Evolutionary conservation across 2,329 filamentous ascomycete species (phyloP).

Genomic region (Arthrinium puccinioides): DNA sequence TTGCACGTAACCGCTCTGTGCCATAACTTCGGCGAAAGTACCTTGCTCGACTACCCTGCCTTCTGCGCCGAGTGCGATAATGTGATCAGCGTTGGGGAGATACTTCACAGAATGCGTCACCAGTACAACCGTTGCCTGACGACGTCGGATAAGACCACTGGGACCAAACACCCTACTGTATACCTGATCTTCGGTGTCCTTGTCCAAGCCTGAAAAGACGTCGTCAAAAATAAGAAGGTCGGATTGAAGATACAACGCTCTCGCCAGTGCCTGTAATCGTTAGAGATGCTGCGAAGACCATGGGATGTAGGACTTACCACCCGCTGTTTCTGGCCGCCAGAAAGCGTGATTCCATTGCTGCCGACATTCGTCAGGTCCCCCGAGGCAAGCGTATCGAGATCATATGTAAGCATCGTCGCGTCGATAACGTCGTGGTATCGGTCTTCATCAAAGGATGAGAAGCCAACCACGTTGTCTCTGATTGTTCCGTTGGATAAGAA

Average conservation of each 20-base stretch:
- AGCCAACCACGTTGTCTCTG: conserved; percentile 29
- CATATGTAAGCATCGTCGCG: conserved; percentile 19
- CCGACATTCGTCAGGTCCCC: conserved; percentile 20
- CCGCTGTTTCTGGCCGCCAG: conserved; percentile 10
- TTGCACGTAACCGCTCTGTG: conserved; percentile 15
- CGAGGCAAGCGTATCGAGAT: conserved; percentile 16
- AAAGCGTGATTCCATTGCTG: conserved; percentile 10
- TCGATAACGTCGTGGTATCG: conserved; percentile 20
- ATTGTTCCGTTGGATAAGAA: conserved; percentile 35
- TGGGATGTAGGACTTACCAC: no score
- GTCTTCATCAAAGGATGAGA: conserved; percentile 13
- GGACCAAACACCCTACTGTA: conserved; percentile 21
- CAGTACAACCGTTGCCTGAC: conserved; percentile 1
- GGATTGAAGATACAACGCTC: conserved; percentile 28
- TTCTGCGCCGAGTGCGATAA: conserved; percentile 1
- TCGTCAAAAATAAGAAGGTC: conserved; percentile 28
- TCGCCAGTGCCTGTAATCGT: conserved; percentile 21
- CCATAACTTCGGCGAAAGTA: conserved; percentile 27
- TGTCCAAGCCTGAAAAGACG: conserved; percentile 30
- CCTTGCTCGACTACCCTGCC: conserved; percentile 16
- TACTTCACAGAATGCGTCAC: conserved; percentile 4
- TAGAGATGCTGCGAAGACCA: neutral
- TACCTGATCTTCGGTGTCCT: conserved; percentile 22
- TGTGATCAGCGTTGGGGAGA: conserved; percentile 1
- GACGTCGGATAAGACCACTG: conserved; percentile 17